Evolutionary conservation across 202 grass and related monocot species (phyloP), one percentile per base, ranked within the genome.

Genomic region (Alloteropsis angusta): DNA sequence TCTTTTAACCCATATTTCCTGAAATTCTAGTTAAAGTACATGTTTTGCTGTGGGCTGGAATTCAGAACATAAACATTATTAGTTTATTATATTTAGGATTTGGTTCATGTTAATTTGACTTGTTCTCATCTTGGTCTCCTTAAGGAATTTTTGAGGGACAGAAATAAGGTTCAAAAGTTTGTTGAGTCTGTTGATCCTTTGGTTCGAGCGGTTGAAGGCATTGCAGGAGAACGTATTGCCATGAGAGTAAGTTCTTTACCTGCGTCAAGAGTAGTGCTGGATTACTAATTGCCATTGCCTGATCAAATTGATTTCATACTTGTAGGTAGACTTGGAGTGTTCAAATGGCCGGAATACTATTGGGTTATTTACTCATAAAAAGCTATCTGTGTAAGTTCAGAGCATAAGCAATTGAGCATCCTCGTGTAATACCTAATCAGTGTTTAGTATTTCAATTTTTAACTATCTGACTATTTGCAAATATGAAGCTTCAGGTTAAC

Each of bases 241-340:
- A 98, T 98, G 55, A 92, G 95, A 89, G 95, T 97, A 84, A 83
- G 91, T 85, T 21, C 14, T 66, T 64, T 65, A 72, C n/a, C 17
- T 80, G 32, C 78, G 44, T 80, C 17, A 77, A 74, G 9, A 62
- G 11, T 60, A 50, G 41, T 21, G 70, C 5, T 64, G 16, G 5
- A 76, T 48, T 32, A 38, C 43, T 9, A 42, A 65, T 71, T 28
- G 22, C 4, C 59, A 92, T 48, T 47, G 39, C 45, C 68, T 65
- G 25, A 70, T 75, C 66, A 79, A 79, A 60, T 39, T 80, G 0
- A 38, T 81, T 72, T 71, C 67, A 5, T 78, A 64, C 88, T 46
- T 89, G 54, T 75, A 94, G 95, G 73, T 97, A 68, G 95, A 97
- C 80, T 94, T 94, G 84, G 91, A 97, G 52, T 92, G 89, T 47